Percentiles rank a stretch among this genome's conserved stretches.
Evolutionary conservation across 2,329 filamentous ascomycete genomes (phyloP).

Genomic region (Alternaria arborescens): DNA sequence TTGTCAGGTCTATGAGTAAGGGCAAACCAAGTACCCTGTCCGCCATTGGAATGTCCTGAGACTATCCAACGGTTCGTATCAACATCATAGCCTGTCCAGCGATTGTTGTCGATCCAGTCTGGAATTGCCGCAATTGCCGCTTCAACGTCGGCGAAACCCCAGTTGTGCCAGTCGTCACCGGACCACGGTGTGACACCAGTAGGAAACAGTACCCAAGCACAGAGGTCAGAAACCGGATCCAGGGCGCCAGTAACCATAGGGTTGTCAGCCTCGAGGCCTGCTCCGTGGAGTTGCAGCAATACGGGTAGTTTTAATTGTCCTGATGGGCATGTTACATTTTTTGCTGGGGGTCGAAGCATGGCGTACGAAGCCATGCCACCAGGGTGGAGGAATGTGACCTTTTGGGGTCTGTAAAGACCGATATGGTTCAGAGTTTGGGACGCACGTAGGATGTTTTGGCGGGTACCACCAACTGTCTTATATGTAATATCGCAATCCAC

Average conservation of each 20-base stretch:
- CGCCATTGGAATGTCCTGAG: slow-evolving; percentile 68
- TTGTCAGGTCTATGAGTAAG: slow-evolving; percentile 66
- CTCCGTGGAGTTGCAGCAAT: slow-evolving; percentile 64
- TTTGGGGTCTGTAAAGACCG: slow-evolving; percentile 57
- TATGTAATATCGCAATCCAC: slow-evolving; percentile 41
- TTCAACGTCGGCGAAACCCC: slow-evolving; percentile 65
- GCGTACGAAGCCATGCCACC: slow-evolving; percentile 65
- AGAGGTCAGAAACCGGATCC: slow-evolving; percentile 60
- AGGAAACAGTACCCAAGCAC: slow-evolving; percentile 65
- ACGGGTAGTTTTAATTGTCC: slow-evolving; percentile 53
- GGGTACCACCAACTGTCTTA: slow-evolving; percentile 19
- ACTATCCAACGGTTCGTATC: slow-evolving; percentile 61
- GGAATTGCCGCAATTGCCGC: slow-evolving; percentile 60
- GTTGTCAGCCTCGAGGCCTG: slow-evolving; percentile 64
- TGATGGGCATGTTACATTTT: slow-evolving; percentile 44
- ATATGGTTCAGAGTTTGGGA: slow-evolving; percentile 38
- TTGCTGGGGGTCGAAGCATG: slow-evolving; percentile 63
- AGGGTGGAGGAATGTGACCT: slow-evolving; percentile 64
- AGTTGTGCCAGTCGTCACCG: slow-evolving; percentile 69
- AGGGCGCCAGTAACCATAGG: slow-evolving; percentile 58
- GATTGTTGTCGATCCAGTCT: slow-evolving; percentile 58
- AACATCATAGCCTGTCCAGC: slow-evolving; percentile 60
- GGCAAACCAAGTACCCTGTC: slow-evolving; percentile 66
- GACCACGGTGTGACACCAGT: slow-evolving; percentile 67
- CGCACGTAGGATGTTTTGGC: slow-evolving; percentile 29